Evolutionary conservation across 805 yeast genomes (phyloP).

Genomic region (Metschnikowia drakensbergensis): DNA sequence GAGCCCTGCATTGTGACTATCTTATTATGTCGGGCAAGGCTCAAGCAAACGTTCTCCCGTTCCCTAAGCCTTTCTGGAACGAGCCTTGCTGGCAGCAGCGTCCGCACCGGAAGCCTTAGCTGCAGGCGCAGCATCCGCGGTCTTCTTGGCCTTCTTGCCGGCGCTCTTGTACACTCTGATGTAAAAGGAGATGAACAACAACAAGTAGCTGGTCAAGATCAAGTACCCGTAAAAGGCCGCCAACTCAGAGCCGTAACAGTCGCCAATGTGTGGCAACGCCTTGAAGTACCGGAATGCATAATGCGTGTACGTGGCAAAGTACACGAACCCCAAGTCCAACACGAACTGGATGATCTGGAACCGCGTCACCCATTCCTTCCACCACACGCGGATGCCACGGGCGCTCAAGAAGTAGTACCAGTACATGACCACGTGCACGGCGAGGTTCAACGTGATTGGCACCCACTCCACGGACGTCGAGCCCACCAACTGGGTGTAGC

Average conservation of each 20-base stretch:
- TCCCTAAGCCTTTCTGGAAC: slow-evolving; percentile 34
- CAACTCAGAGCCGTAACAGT: slow-evolving; percentile 86
- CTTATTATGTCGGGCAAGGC: no score
- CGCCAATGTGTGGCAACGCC: slow-evolving; percentile 65
- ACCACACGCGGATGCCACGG: slow-evolving; percentile 94
- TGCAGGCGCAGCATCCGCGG: slow-evolving; percentile 3
- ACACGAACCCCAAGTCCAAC: slow-evolving; percentile 84
- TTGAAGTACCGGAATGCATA: slow-evolving; percentile 67
- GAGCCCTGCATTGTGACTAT: no score
- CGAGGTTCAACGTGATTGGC: slow-evolving; percentile 81
- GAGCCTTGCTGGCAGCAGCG: slow-evolving; percentile 22
- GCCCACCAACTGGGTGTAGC: slow-evolving; percentile 91
- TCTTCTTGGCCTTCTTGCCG: slow-evolving; percentile 23
- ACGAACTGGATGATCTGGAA: slow-evolving; percentile 92
- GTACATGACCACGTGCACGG: slow-evolving; percentile 95
- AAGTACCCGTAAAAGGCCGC: slow-evolving; percentile 92
- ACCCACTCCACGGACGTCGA: slow-evolving; percentile 93
- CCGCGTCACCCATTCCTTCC: slow-evolving; percentile 99
- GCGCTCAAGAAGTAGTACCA: slow-evolving; percentile 94
- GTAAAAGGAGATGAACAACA: slow-evolving; percentile 90
- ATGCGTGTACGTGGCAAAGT: slow-evolving; percentile 90
- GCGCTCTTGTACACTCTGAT: slow-evolving; percentile 71
- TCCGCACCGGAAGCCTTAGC: slow-evolving; percentile 15
- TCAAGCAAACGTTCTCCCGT: neutral
- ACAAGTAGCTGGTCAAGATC: slow-evolving; percentile 82